These are phyloP conservation scores for Xanthoceras sorbifolium DNA, from an alignment of 345 rosid species.

Conservation along the genomic window DNA sequence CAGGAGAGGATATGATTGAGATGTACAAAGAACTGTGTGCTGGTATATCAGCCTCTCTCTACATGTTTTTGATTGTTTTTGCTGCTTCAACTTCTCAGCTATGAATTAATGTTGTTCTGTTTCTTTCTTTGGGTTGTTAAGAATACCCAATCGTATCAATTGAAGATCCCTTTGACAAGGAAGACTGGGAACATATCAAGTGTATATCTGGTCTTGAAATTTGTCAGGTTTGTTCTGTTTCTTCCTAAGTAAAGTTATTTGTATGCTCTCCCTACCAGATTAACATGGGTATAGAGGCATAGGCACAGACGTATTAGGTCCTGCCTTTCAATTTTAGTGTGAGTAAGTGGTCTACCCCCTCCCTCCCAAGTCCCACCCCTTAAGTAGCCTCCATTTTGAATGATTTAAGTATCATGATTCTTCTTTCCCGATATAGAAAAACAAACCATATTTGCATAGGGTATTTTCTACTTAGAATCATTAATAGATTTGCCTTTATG, in stretches of 20 bases:
- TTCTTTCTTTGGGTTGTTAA: slow-evolving; percentile 30
- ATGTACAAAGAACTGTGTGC: slow-evolving; percentile 82
- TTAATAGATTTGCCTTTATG: slow-evolving; percentile 1
- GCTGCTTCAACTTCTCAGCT: slow-evolving; percentile 11
- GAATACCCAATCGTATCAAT: slow-evolving; percentile 85
- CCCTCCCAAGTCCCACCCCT: neutral
- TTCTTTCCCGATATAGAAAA: neutral
- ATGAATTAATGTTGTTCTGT: slow-evolving; percentile 19
- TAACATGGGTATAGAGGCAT: slow-evolving; percentile 1
- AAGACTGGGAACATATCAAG: slow-evolving; percentile 95
- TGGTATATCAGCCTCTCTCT: slow-evolving; percentile 47
- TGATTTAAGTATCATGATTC: neutral
- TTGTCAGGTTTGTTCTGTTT: slow-evolving; percentile 73
- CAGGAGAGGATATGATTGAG: slow-evolving; percentile 92
- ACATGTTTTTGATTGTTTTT: slow-evolving; percentile 10
- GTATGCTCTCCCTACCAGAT: neutral
- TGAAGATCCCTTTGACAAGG: slow-evolving; percentile 99
- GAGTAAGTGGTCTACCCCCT: neutral
- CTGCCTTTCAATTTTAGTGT: neutral
- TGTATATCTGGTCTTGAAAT: slow-evolving; percentile 70
- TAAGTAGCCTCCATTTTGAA: neutral
- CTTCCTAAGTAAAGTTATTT: slow-evolving; percentile 12
- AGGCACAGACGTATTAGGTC: neutral
- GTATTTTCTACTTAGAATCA: neutral
- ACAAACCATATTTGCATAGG: neutral